Conservation (phyloP, 768 basidiomycete genomes). For the Hypholoma sublateritium region DNA sequence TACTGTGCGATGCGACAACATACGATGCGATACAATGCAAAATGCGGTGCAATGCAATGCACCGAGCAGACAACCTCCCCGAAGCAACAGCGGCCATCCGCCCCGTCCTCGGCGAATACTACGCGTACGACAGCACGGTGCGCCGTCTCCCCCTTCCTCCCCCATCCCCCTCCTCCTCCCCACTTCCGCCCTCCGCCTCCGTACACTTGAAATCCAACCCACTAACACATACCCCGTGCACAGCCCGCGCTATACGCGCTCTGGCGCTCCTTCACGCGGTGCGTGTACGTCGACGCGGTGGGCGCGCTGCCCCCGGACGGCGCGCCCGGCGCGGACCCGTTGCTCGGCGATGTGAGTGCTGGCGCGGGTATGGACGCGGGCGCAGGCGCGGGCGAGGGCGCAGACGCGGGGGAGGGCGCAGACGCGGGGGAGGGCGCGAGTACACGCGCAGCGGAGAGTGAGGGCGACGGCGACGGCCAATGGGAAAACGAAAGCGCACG, state of each 20-base stretch:
- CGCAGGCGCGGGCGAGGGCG: neutral
- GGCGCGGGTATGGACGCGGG: neutral
- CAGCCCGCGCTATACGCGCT: slow-evolving; percentile 46
- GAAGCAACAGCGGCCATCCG: slow-evolving; percentile 45
- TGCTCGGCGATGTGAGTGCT: too few relatives aligned
- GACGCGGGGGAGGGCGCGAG: too few relatives aligned
- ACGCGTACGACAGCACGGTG: slow-evolving; percentile 60
- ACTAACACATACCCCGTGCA: neutral
- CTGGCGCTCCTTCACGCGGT: slow-evolving; percentile 60
- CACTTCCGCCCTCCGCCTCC: too few relatives aligned
- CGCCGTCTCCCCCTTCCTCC: slow-evolving; percentile 11
- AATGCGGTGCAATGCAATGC: too few relatives aligned
- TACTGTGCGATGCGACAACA: too few relatives aligned
- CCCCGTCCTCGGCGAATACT: slow-evolving; percentile 50
- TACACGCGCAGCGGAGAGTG: too few relatives aligned
- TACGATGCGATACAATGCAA: too few relatives aligned
- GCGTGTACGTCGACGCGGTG: slow-evolving; percentile 56
- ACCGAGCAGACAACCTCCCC: slow-evolving; percentile 46
- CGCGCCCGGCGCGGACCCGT: too few relatives aligned
- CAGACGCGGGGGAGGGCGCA: slow-evolving; percentile 7
- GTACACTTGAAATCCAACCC: too few relatives aligned
- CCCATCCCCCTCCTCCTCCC: neutral
- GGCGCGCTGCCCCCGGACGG: slow-evolving; percentile 26
- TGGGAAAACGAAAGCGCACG: too few relatives aligned
- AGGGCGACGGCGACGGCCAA: too few relatives aligned